These are phyloP conservation scores for Amoebophrya sp. DNA, from an alignment of 169 alveolate genomes.

Conservation along the genomic window DNA sequence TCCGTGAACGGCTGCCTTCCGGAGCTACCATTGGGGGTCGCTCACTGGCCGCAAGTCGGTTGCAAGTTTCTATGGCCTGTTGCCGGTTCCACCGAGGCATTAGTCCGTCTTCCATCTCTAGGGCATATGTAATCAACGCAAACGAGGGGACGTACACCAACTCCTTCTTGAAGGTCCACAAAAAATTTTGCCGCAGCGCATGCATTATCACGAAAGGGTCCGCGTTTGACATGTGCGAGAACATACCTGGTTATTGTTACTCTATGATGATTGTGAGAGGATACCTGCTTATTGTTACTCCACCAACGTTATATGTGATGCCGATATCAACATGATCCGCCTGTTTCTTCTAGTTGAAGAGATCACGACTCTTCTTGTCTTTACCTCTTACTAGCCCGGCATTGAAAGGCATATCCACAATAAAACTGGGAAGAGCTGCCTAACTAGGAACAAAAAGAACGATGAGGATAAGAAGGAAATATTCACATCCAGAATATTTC, in stretches of 20 bases:
- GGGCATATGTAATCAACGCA: not conserved
- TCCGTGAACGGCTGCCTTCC: not conserved
- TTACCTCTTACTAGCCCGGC: no score
- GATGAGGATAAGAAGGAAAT: no score
- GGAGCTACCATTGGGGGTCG: not conserved
- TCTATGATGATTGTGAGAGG: not conserved
- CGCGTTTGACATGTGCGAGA: not conserved
- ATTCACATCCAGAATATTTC: no score
- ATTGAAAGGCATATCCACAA: no score
- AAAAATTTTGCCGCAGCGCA: not conserved
- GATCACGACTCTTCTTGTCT: no score
- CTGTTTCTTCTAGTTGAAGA: no score
- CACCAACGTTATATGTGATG: no score
- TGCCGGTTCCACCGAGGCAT: not conserved
- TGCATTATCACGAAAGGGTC: not conserved
- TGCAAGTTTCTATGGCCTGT: not conserved
- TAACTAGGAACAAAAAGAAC: no score
- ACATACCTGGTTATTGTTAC: not conserved
- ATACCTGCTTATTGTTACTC: no score
- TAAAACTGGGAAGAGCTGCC: no score
- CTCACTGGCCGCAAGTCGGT: not conserved
- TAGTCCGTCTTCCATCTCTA: not conserved
- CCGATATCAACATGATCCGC: no score
- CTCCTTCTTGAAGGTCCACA: not conserved
- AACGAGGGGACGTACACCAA: not conserved